A percentile compares a stretch with the other conserved stretches of the same genome.
Conservation (phyloP, 169 alveolate species). For the Eimeria maxima region DNA sequence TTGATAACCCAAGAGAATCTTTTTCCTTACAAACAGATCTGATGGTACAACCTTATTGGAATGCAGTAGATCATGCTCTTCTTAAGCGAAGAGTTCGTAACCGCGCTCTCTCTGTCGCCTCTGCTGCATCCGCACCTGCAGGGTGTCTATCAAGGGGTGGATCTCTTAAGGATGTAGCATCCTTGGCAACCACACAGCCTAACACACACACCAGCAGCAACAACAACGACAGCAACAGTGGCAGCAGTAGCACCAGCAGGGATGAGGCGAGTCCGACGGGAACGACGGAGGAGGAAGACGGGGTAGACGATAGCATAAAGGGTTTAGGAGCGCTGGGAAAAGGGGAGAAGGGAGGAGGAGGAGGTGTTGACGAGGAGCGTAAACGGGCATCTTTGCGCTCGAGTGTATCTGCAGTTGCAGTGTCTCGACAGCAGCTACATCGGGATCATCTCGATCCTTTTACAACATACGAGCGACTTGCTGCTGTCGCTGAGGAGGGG, state of each 20-base stretch:
- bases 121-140: slow-evolving; percentile 25
- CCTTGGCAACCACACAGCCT: background rate
- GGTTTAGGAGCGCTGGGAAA: no score
- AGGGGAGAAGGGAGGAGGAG: background rate
- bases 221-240: slow-evolving; percentile 10
- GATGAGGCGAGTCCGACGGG: background rate
- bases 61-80: slow-evolving; percentile 78
- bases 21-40: slow-evolving; percentile 59
- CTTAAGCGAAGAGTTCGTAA: slow-evolving; percentile 2
- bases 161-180: background rate
- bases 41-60: slow-evolving; percentile 80
- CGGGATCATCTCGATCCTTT: slow-evolving; percentile 60
- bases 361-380: background rate
- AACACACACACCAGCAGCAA: background rate
- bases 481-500: slow-evolving; percentile 71
- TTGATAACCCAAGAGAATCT: slow-evolving; percentile 51
- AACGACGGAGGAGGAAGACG: background rate
- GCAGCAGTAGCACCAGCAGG: slow-evolving; percentile 12
- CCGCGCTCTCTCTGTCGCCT: background rate
- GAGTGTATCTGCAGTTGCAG: background rate
- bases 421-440: slow-evolving; percentile 28
- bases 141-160: background rate
- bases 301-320: background rate
- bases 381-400: background rate
- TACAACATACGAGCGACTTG: slow-evolving; percentile 70